A percentile compares a stretch with the other conserved stretches of the same genome.
These are phyloP conservation scores for Beauveria pseudobassiana DNA, from an alignment of 2,329 filamentous ascomycete species.

Conservation along the genomic window DNA sequence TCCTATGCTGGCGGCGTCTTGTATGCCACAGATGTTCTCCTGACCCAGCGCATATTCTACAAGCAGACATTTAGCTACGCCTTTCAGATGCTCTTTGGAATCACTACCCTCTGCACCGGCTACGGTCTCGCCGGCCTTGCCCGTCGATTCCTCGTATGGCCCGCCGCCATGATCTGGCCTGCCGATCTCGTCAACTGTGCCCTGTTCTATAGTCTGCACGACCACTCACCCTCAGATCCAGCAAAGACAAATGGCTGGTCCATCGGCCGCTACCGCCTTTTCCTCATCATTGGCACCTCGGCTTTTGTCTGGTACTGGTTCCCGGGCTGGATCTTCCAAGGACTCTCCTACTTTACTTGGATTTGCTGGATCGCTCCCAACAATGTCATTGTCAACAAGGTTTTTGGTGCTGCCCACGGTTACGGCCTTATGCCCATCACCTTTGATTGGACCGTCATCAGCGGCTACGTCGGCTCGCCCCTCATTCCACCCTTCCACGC, in stretches of 20 bases:
- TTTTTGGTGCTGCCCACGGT: constrained; percentile 53
- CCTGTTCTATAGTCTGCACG: constrained; percentile 41
- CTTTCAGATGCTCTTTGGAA: constrained; percentile 46
- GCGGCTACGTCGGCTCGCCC: constrained; percentile 42
- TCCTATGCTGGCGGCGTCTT: constrained; percentile 50
- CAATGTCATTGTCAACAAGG: constrained; percentile 51
- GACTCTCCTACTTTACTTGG: constrained; percentile 55
- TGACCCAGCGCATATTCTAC: constrained; percentile 49
- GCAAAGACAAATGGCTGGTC: constrained; percentile 51
- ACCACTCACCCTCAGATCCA: constrained; percentile 39
- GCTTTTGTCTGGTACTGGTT: constrained; percentile 53
- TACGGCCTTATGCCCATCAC: constrained; percentile 54
- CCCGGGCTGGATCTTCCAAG: constrained; percentile 55
- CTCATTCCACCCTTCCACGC: constrained; percentile 47
- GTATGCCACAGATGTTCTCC: constrained; percentile 45
- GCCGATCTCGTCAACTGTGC: constrained; percentile 46
- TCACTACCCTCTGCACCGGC: constrained; percentile 49
- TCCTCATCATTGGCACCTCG: constrained; percentile 46
- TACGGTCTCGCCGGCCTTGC: constrained; percentile 50
- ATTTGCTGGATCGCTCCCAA: constrained; percentile 55
- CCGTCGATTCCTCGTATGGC: constrained; percentile 45
- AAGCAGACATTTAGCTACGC: constrained; percentile 46
- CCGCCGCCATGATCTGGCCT: constrained; percentile 52
- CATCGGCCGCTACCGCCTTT: constrained; percentile 56
- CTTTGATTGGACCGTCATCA: constrained; percentile 44